Base-by-base conservation (phyloP, 140 eudicot species). In the Oenanthe javanica region DNA sequence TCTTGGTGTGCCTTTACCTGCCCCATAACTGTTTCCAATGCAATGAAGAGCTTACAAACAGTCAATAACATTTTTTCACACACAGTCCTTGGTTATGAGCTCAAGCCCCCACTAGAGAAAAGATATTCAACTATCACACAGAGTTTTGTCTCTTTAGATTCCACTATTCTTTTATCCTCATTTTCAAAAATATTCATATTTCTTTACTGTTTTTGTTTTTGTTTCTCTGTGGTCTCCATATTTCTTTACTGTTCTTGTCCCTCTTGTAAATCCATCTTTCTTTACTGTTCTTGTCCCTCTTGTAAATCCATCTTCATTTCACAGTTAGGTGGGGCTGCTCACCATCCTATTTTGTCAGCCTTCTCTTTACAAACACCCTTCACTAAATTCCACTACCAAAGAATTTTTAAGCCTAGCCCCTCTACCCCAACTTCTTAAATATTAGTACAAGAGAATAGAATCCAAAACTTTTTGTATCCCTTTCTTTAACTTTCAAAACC, bases 281-380 rank as follows among this genome's bases (percentile, higher is more conserved):
- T 71, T 54, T 49, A 31, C 54, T 49, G 57, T 54, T 21, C 1
- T 46, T 46, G 38, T 73, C 59, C 52, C 36, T 49, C 36, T 31
- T 75, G 72, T 21, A 46, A 61, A 71, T 72, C 48, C 71, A 79
- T 59, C 87, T 85, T 84, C 36, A 72, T 83, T 81, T 74, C 80
- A 49, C 74, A 82, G 89, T 81, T 93, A 80, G 97, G 96, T 91
- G 90, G 91, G 36, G 96, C 93, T 87, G 97, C 45, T 93, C 86
- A 86, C 92, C 96, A 80, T 91, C 89, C 73, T 67, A 79, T 90
- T 87, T 84, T 90, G 92, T 86, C 94, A 86, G 87, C 36, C 87
- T 82, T 91, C 83, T 79, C 85, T 57, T 59, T 54, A 79, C 82
- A 84, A 23, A 43, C 15, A n/a, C 38, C 16, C 72, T 13, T 31